Percentiles rank a stretch among this genome's conserved stretches.
phyloP scores from a whole-genome alignment of 2,329 filamentous ascomycete species.

The Pyricularia sp. region DNA sequence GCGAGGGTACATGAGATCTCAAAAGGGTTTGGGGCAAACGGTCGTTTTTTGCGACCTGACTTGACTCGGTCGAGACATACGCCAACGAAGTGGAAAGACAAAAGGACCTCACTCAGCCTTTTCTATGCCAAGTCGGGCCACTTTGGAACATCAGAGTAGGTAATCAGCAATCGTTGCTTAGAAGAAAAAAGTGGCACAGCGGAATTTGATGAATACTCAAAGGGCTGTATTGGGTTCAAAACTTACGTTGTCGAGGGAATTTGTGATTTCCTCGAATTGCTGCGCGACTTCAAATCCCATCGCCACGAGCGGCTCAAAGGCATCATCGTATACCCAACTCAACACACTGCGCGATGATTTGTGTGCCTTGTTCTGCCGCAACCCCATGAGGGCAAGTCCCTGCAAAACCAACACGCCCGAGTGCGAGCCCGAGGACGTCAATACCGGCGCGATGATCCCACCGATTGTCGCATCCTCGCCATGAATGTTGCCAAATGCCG shows the following conservation, averaged over 20 bases:
- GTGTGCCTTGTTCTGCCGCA: slow-evolving; percentile 70
- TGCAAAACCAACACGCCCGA: slow-evolving; percentile 49
- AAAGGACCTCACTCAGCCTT: not conserved
- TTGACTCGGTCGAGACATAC: not conserved
- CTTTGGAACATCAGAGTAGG: not conserved
- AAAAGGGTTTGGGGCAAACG: not conserved
- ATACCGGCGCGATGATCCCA: slow-evolving; percentile 69
- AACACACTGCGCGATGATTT: slow-evolving; percentile 61
- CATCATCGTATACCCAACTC: slow-evolving; percentile 67
- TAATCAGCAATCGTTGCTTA: not conserved
- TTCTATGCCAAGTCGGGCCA: not conserved
- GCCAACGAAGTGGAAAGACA: not conserved
- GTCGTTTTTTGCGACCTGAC: not conserved
- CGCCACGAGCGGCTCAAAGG: slow-evolving; percentile 56
- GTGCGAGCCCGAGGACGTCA: slow-evolving; percentile 31
- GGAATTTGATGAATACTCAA: not conserved
- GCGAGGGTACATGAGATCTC: not conserved
- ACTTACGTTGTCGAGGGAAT: slow-evolving; percentile 41
- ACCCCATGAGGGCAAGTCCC: slow-evolving; percentile 66
- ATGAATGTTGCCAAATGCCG: slow-evolving; percentile 32
- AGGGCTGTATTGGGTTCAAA: not conserved
- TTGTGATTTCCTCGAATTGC: slow-evolving; percentile 69
- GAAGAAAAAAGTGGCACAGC: not conserved
- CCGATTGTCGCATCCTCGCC: slow-evolving; percentile 34
- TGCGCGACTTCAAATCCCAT: slow-evolving; percentile 75